Percentiles rank a stretch among this genome's conserved stretches.
Conservation (phyloP, 2,329 filamentous ascomycete species). For the Pseudocercospora cruenta region DNA sequence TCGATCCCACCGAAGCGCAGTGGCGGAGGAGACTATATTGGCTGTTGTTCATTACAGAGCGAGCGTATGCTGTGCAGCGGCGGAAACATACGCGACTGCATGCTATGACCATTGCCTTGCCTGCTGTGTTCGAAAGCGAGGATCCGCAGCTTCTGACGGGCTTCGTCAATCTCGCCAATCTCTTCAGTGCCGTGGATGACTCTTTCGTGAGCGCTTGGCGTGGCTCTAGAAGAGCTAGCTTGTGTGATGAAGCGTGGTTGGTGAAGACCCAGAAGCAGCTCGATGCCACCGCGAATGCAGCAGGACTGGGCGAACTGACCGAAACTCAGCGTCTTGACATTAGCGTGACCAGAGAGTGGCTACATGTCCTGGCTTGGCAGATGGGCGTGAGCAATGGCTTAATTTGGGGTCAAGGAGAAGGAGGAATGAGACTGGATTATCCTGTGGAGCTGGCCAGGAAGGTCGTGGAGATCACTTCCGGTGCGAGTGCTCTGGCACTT, state of each 20-base stretch:
- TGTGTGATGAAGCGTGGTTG: conserved; percentile 42
- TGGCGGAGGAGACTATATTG: conserved; percentile 46
- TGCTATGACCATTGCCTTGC: conserved; percentile 34
- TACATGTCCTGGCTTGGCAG: conserved; percentile 44
- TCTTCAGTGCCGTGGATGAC: conserved; percentile 42
- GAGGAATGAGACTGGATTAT: conserved; percentile 42
- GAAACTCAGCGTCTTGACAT: conserved; percentile 44
- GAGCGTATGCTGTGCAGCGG: conserved; percentile 42
- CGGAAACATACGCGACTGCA: conserved; percentile 40
- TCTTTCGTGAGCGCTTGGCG: conserved; percentile 42
- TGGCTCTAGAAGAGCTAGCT: conserved; percentile 36
- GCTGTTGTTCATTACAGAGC: conserved; percentile 65
- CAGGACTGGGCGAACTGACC: conserved; percentile 32
- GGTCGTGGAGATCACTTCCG: conserved; percentile 38
- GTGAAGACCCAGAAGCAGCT: conserved; percentile 40
- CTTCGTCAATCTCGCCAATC: conserved; percentile 41
- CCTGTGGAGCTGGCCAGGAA: conserved; percentile 41
- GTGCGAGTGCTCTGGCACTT: conserved; percentile 35
- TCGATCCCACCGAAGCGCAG: conserved; percentile 38
- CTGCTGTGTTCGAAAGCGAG: conserved; percentile 39
- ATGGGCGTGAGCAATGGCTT: conserved; percentile 43
- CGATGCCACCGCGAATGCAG: conserved; percentile 36
- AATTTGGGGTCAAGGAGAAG: conserved; percentile 40
- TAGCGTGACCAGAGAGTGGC: conserved; percentile 40
- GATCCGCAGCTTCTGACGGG: conserved; percentile 41